phyloP scores from a whole-genome alignment of 2,329 filamentous ascomycete genomes.

The Fusarium duplospermum region DNA sequence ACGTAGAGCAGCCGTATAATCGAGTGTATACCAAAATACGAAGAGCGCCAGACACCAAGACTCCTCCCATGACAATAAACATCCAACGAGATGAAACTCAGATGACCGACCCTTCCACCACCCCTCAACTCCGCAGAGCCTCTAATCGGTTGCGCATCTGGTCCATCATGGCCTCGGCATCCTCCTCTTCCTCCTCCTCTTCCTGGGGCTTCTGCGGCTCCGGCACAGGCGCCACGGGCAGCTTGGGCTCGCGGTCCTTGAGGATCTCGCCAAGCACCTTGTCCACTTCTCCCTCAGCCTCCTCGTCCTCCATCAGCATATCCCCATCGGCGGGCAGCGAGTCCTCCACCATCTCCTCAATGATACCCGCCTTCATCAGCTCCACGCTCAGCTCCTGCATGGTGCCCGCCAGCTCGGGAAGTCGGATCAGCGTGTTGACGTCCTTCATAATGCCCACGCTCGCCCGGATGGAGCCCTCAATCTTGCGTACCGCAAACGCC shows the following conservation, averaged over 20 bases:
- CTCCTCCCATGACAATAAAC: slow-evolving; percentile 32
- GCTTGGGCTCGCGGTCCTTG: slow-evolving; percentile 76
- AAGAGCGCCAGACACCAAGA: slow-evolving; percentile 35
- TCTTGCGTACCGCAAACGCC: slow-evolving; percentile 94
- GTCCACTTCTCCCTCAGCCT: slow-evolving; percentile 85
- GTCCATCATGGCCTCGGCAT: slow-evolving; percentile 89
- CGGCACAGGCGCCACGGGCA: slow-evolving; percentile 66
- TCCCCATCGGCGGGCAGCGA: slow-evolving; percentile 80
- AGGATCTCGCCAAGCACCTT: slow-evolving; percentile 93
- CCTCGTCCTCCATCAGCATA: slow-evolving; percentile 79
- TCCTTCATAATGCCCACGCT: slow-evolving; percentile 97
- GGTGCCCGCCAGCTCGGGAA: slow-evolving; percentile 88
- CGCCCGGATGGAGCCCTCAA: slow-evolving; percentile 89
- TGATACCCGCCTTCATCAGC: slow-evolving; percentile 93
- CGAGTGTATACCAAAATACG: slow-evolving; percentile 31
- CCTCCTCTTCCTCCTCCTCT: slow-evolving; percentile 74
- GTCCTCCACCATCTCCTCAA: slow-evolving; percentile 97
- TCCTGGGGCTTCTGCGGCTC: slow-evolving; percentile 65
- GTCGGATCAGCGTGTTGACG: slow-evolving; percentile 84
- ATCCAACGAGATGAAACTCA: slow-evolving; percentile 13
- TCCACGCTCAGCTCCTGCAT: slow-evolving; percentile 91
- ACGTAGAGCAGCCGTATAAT: slow-evolving; percentile 13
- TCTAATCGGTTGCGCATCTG: slow-evolving; percentile 94
- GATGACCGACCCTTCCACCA: background rate
- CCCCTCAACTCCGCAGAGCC: slow-evolving; percentile 81